phyloP scores from a whole-genome alignment of 163 green algal genomes.

The Volvox carteri region DNA sequence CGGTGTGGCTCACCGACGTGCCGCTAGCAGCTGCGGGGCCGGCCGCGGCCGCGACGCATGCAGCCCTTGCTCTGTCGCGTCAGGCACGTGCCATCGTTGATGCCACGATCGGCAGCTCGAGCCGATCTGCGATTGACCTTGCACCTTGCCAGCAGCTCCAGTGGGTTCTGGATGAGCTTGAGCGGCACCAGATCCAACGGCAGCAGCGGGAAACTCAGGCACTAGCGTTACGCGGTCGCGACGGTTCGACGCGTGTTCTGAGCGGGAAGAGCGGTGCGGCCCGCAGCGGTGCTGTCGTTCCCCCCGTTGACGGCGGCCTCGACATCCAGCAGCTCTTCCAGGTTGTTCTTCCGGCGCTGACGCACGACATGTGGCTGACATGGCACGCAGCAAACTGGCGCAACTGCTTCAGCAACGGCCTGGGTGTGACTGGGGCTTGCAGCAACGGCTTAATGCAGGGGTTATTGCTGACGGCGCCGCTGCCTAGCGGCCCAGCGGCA shows the following conservation, averaged over 20 bases:
- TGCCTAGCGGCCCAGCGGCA: neutral
- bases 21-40: neutral
- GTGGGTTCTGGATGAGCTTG: slow-evolving; percentile 68
- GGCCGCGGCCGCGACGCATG: too few relatives aligned
- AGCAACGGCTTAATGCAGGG: neutral
- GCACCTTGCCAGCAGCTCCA: slow-evolving; percentile 65
- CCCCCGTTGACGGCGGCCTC: neutral
- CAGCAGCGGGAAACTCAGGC: neutral
- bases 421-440: neutral
- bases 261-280: slow-evolving; percentile 56
- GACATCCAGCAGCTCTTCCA: slow-evolving; percentile 33
- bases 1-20: neutral
- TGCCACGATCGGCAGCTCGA: neutral
- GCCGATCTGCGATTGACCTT: slow-evolving; percentile 54
- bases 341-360: slow-evolving; percentile 65
- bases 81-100: neutral
- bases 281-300: slow-evolving; percentile 49
- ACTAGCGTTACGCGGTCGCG: too few relatives aligned
- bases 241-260: too few relatives aligned
- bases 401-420: slow-evolving; percentile 33
- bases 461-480: neutral
- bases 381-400: slow-evolving; percentile 73
- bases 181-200: slow-evolving; percentile 16
- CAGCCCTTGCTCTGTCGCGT: neutral
- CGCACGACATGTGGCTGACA: slow-evolving; percentile 77